Percentiles rank a stretch among this genome's conserved stretches.
Conservation (phyloP, 2,329 filamentous ascomycete species). For the Apiospora sp. region DNA sequence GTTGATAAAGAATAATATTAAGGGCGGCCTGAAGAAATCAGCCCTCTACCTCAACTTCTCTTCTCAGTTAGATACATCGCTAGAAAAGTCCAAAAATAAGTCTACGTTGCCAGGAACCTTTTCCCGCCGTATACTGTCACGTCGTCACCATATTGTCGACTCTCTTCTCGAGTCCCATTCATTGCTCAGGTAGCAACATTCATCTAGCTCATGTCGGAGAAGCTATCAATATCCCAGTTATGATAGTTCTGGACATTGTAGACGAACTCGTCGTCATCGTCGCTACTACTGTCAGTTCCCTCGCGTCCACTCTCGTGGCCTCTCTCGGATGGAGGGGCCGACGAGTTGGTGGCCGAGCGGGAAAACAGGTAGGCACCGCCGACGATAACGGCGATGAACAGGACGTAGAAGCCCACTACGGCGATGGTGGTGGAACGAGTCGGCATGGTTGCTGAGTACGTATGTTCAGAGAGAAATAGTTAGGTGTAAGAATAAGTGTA, state of each 20-base stretch:
- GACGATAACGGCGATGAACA: not conserved
- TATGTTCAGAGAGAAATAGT: not conserved
- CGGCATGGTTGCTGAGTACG: not conserved
- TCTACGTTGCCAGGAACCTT: too few relatives aligned
- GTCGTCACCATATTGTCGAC: too few relatives aligned
- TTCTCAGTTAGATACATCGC: too few relatives aligned
- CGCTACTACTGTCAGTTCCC: not conserved
- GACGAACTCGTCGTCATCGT: not conserved
- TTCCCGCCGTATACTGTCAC: too few relatives aligned
- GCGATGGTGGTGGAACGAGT: not conserved
- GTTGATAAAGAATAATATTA: too few relatives aligned
- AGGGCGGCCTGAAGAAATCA: too few relatives aligned
- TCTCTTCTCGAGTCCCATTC: too few relatives aligned
- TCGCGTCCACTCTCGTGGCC: not conserved
- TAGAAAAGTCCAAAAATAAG: too few relatives aligned
- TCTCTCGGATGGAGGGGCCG: not conserved
- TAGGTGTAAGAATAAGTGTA: too few relatives aligned
- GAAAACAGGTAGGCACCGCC: not conserved
- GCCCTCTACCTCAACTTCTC: too few relatives aligned
- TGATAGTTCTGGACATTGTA: not conserved
- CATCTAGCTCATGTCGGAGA: not conserved
- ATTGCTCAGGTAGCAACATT: not conserved
- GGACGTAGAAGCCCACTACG: not conserved
- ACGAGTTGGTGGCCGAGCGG: not conserved
- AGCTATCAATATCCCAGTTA: not conserved